Evolutionary conservation across 1,284 basidiomycete species (phyloP).

Genomic region (Cryptococcus sp.): DNA sequence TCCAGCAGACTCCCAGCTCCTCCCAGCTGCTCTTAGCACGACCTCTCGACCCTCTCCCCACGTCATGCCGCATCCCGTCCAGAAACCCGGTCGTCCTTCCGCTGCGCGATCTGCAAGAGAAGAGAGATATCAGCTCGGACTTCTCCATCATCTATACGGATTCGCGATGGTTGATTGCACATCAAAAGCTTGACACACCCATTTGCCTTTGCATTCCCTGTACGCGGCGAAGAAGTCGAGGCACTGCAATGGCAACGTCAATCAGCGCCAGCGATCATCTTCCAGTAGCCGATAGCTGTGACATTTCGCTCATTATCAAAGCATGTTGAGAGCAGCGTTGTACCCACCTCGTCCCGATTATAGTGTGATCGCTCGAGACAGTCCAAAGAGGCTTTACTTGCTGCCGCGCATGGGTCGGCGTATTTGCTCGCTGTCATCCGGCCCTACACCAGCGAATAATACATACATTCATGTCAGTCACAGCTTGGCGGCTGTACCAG

Average conservation of each 20-base stretch:
- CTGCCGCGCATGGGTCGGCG: constrained; percentile 50
- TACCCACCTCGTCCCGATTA: constrained; percentile 49
- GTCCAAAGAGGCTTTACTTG: constrained; percentile 47
- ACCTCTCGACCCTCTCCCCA: neutral
- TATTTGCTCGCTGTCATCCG: constrained; percentile 38
- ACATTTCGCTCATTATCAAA: neutral
- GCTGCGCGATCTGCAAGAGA: constrained; percentile 30
- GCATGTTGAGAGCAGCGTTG: neutral
- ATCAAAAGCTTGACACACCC: constrained; percentile 35
- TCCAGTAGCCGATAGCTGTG: neutral
- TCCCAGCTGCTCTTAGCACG: neutral
- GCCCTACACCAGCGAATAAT: constrained; percentile 15
- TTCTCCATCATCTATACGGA: no score
- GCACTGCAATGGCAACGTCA: constrained; percentile 31
- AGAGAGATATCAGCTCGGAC: neutral
- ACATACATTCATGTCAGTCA: neutral
- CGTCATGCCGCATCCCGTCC: constrained; percentile 15
- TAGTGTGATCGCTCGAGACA: constrained; percentile 53
- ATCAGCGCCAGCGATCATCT: neutral
- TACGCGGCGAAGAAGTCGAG: constrained; percentile 52
- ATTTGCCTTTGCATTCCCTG: constrained; percentile 52
- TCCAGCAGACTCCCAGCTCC: neutral
- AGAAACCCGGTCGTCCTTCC: constrained; percentile 30
- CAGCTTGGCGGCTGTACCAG: constrained; percentile 11
- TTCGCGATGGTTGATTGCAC: no score